Conservation (phyloP, 2,329 filamentous ascomycete genomes). For the Neoascochyta sp. region DNA sequence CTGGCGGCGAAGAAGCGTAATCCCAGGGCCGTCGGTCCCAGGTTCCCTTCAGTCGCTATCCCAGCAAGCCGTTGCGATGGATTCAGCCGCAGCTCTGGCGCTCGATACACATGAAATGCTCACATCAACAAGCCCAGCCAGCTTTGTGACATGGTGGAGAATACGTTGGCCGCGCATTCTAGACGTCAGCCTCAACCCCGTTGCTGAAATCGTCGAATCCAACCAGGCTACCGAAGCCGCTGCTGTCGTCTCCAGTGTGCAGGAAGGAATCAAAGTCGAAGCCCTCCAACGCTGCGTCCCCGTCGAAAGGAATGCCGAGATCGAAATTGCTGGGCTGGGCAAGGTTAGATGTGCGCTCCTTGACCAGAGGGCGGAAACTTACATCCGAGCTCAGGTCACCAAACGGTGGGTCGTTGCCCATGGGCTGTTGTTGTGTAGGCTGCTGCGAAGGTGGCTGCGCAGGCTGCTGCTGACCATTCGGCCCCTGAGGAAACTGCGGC, state of each 20-base stretch:
- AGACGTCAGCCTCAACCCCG: constrained; percentile 31
- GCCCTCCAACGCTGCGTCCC: constrained; percentile 61
- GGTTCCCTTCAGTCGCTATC: too few species aligned
- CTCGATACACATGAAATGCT: too few species aligned
- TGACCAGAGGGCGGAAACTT: constrained; percentile 16
- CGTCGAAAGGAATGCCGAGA: constrained; percentile 44
- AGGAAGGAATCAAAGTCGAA: constrained; percentile 67
- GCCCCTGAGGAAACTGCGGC: constrained; percentile 34
- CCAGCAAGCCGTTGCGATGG: too few species aligned
- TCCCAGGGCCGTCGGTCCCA: too few species aligned
- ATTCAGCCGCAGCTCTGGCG: too few species aligned
- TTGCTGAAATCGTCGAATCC: constrained; percentile 36
- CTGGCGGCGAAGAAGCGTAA: too few species aligned
- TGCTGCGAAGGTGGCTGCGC: constrained; percentile 31
- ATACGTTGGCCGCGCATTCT: too few species aligned
- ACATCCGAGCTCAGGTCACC: constrained; percentile 41
- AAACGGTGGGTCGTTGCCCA: constrained; percentile 40
- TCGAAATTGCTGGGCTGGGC: constrained; percentile 35
- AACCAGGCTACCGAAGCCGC: constrained; percentile 33
- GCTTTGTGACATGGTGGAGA: too few species aligned
- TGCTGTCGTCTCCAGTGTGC: constrained; percentile 51
- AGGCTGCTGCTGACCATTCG: constrained; percentile 35
- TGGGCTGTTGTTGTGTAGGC: constrained; percentile 25
- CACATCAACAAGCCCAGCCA: too few species aligned
- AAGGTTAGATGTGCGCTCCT: too few species aligned